A percentile compares a stretch with the other conserved stretches of the same genome.
phyloP scores from a whole-genome alignment of 2,329 filamentous ascomycete genomes.

The Elsinoe fawcettii region DNA sequence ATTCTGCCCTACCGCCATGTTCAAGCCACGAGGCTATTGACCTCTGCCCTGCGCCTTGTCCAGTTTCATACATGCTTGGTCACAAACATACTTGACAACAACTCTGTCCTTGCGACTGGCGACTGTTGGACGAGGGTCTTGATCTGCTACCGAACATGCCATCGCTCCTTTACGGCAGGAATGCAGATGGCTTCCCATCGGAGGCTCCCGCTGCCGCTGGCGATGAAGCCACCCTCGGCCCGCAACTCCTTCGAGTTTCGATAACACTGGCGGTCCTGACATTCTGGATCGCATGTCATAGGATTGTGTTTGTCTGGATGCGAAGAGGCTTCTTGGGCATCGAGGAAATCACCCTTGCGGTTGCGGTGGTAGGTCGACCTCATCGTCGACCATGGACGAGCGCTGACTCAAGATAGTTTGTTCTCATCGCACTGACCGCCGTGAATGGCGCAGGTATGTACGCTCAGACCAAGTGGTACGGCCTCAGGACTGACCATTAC shows the following conservation, averaged over 20 bases:
- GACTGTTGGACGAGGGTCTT: constrained; percentile 5
- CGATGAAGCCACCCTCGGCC: constrained; percentile 9
- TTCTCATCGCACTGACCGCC: constrained; percentile 10
- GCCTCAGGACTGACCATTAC: neutral
- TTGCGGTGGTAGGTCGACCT: constrained; percentile 1
- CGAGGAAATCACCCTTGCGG: constrained; percentile 1
- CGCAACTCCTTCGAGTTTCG: constrained; percentile 6
- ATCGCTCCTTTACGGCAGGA: constrained; percentile 3
- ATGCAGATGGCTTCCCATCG: neutral
- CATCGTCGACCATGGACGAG: neutral
- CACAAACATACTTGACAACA: constrained; percentile 3
- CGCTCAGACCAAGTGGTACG: neutral
- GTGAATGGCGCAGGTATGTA: constrained; percentile 2
- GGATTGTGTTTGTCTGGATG: constrained; percentile 7
- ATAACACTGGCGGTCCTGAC: constrained; percentile 8
- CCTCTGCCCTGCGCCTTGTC: constrained; percentile 4
- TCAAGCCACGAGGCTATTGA: constrained; percentile 8
- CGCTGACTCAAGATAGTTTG: constrained; percentile 2
- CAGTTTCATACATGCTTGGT: neutral
- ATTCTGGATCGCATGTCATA: constrained; percentile 6
- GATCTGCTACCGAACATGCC: neutral
- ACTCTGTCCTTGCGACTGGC: neutral
- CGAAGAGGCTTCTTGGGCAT: neutral
- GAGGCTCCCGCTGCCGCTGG: neutral
- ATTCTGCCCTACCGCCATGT: constrained; percentile 5